Conservation (phyloP, 768 basidiomycete genomes). For the Epithele typhae region DNA sequence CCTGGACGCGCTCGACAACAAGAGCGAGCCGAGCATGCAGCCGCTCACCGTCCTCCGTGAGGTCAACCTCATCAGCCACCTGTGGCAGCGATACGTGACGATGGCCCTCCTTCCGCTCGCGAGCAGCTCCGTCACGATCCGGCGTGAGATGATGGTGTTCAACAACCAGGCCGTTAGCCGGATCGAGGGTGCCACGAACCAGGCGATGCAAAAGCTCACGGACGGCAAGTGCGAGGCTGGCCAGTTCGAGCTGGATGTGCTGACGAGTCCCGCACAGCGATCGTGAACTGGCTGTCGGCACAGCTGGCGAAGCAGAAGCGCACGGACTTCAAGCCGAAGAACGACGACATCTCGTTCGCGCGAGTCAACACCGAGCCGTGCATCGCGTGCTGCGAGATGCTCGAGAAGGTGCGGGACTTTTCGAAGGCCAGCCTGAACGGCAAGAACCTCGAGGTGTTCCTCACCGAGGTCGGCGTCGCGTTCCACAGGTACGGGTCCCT, state of each 20-base stretch:
- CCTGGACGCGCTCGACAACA: conserved; percentile 70
- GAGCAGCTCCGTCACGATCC: conserved; percentile 76
- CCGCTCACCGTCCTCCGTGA: conserved; percentile 58
- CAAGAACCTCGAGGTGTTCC: conserved; percentile 88
- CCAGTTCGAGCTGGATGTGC: not conserved
- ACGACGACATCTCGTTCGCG: conserved; percentile 94
- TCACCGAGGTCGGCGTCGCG: conserved; percentile 89
- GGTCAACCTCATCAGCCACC: conserved; percentile 85
- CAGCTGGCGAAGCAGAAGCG: conserved; percentile 92
- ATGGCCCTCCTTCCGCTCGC: conserved; percentile 88
- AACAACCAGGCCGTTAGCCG: conserved; percentile 85
- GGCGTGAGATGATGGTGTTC: conserved; percentile 90
- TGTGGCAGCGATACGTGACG: conserved; percentile 96
- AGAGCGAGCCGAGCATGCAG: conserved; percentile 76
- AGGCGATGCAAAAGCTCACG: conserved; percentile 71
- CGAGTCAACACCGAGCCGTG: conserved; percentile 95
- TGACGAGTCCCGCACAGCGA: conserved; percentile 37
- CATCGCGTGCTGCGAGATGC: conserved; percentile 72
- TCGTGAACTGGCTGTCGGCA: conserved; percentile 67
- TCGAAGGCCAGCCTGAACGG: conserved; percentile 79
- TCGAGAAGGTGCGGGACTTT: conserved; percentile 77
- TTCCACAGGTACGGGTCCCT: conserved; percentile 81
- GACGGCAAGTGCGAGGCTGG: conserved; percentile 54
- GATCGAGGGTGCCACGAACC: conserved; percentile 80
- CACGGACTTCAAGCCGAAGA: conserved; percentile 93